A percentile compares a stretch with the other conserved stretches of the same genome.
phyloP scores from a whole-genome alignment of 805 yeast genomes.

The Lachancea sp. region DNA sequence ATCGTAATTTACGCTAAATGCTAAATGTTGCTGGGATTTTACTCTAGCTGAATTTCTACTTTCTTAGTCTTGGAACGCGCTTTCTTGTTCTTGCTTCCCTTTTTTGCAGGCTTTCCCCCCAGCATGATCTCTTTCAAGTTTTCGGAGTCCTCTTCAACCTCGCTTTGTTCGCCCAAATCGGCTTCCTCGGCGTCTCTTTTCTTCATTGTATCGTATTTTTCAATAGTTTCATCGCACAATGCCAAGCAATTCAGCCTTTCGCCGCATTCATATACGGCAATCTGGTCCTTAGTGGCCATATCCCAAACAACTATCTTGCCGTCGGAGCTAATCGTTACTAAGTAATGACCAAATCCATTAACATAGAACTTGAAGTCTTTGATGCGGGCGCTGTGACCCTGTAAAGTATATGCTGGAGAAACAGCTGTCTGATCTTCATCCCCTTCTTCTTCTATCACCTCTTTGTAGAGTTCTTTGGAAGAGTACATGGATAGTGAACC shows the following conservation, averaged over 20 bases:
- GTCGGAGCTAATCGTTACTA: conserved; percentile 85
- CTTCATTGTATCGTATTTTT: conserved; percentile 64
- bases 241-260: conserved; percentile 87
- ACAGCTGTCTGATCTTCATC: conserved; percentile 14
- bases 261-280: conserved; percentile 85
- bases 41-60: conserved; percentile 54
- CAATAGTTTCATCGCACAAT: conserved; percentile 69
- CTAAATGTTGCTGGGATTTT: conserved; percentile 9
- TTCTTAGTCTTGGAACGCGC: conserved; percentile 38
- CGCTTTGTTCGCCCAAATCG: conserved; percentile 59
- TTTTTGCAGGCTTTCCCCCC: conserved; percentile 36
- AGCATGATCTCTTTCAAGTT: conserved; percentile 53
- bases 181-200: conserved; percentile 48
- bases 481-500: conserved; percentile 62
- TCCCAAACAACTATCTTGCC: conserved; percentile 94
- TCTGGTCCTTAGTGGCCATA: conserved; percentile 57
- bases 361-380: conserved; percentile 63
- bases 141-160: conserved; percentile 70
- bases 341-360: conserved; percentile 38
- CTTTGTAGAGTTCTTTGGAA: conserved; percentile 32
- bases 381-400: conserved; percentile 81
- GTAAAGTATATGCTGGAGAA: conserved; percentile 51
- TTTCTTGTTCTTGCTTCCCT: conserved; percentile 33
- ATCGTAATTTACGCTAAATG: conserved; percentile 2
- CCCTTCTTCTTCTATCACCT: conserved; percentile 30